Percentiles rank a stretch among this genome's conserved stretches.
Conservation (phyloP, 176 grass and related monocot genomes). For the Oryza meridionalis region DNA sequence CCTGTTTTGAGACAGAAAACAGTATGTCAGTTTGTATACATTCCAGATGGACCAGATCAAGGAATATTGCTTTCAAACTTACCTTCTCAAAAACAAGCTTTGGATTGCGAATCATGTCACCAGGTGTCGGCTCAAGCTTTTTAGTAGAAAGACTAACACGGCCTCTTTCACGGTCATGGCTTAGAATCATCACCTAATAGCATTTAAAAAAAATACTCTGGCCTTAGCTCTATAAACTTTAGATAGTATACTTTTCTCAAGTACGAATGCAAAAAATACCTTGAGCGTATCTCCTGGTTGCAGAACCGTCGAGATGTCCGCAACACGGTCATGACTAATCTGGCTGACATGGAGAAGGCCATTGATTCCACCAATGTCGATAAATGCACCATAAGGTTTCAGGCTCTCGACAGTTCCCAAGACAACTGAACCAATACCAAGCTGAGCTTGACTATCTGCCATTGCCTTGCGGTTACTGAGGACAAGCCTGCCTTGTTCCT, state of each 20-base stretch:
- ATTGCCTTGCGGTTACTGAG: slow-evolving; percentile 97
- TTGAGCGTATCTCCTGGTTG: slow-evolving; percentile 93
- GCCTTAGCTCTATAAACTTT: slow-evolving; percentile 26
- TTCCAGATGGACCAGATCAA: background rate
- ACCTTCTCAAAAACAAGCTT: slow-evolving; percentile 96
- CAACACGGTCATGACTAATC: slow-evolving; percentile 96
- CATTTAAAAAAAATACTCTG: background rate
- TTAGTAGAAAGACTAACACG: slow-evolving; percentile 95
- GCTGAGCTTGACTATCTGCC: slow-evolving; percentile 92
- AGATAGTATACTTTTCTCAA: slow-evolving; percentile 23
- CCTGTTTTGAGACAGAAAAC: slow-evolving; percentile 46
- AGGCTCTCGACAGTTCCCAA: slow-evolving; percentile 91
- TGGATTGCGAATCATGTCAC: slow-evolving; percentile 97
- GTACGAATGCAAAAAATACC: slow-evolving; percentile 51
- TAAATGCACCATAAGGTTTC: slow-evolving; percentile 93
- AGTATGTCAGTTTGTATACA: slow-evolving; percentile 35
- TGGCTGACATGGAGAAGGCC: slow-evolving; percentile 98
- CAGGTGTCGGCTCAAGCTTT: slow-evolving; percentile 93
- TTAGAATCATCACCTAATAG: slow-evolving; percentile 90
- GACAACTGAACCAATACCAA: slow-evolving; percentile 94
- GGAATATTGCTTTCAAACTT: background rate
- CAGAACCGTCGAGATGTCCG: slow-evolving; percentile 89
- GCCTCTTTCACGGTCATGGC: slow-evolving; percentile 95
- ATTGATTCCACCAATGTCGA: slow-evolving; percentile 96
- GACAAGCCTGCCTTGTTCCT: slow-evolving; percentile 89